Evolutionary conservation across 1,284 basidiomycete genomes (phyloP).

Genomic region (Cystobasidium sp.): DNA sequence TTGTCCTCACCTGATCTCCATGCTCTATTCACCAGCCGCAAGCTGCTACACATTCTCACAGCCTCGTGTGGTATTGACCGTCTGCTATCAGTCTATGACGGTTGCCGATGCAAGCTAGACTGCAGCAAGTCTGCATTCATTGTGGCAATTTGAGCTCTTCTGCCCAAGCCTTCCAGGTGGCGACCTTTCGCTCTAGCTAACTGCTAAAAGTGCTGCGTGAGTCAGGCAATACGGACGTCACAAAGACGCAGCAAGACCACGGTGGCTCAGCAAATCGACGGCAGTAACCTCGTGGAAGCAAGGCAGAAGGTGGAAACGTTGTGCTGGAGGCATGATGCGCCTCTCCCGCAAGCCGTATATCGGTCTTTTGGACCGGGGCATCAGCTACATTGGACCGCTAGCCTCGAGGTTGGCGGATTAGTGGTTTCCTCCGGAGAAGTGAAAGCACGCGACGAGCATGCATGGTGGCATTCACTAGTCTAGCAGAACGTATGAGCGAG

Average conservation of each 20-base stretch:
- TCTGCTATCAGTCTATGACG: slow-evolving; percentile 19
- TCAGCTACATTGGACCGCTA: slow-evolving; percentile 18
- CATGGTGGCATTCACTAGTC: slow-evolving; percentile 8
- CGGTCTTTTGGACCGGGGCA: slow-evolving; percentile 22
- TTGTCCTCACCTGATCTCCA: slow-evolving; percentile 24
- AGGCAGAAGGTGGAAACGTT: slow-evolving; percentile 19
- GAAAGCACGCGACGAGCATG: neutral
- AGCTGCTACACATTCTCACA: slow-evolving; percentile 21
- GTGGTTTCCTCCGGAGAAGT: neutral
- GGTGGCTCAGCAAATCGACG: slow-evolving; percentile 14
- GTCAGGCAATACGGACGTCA: slow-evolving; percentile 20
- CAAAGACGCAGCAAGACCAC: slow-evolving; percentile 20
- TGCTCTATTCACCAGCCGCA: slow-evolving; percentile 20
- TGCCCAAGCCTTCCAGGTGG: slow-evolving; percentile 19
- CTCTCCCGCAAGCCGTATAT: slow-evolving; percentile 18
- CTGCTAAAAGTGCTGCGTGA: slow-evolving; percentile 16
- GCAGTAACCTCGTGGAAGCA: slow-evolving; percentile 18
- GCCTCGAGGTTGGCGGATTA: slow-evolving; percentile 3
- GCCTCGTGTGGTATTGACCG: slow-evolving; percentile 12
- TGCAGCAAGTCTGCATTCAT: slow-evolving; percentile 17
- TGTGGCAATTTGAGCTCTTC: slow-evolving; percentile 20
- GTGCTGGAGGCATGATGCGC: slow-evolving; percentile 14
- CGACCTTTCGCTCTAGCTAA: slow-evolving; percentile 18
- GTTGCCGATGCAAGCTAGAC: slow-evolving; percentile 20
- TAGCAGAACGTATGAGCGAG: slow-evolving; percentile 3